Evolutionary conservation across 495 filamentous ascomycete genomes (phyloP).

Genomic region (Talaromyces proteolyticus): DNA sequence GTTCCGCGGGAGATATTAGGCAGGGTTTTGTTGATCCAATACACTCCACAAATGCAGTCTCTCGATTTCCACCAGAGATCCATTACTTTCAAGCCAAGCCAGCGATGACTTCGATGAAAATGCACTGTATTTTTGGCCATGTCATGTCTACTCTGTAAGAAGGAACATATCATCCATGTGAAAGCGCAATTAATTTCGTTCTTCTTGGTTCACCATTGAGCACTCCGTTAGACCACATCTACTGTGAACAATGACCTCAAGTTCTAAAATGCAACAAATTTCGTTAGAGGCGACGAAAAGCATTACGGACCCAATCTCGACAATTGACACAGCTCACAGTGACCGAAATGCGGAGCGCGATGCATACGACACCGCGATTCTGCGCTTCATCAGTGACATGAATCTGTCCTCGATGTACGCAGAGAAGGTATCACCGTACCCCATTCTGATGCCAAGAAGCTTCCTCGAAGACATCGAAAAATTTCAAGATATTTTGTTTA

Average conservation of each 20-base stretch:
- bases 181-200: not conserved
- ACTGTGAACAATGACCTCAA: not conserved
- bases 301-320: not conserved
- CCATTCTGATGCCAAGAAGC: constrained; percentile 10
- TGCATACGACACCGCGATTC: not conserved
- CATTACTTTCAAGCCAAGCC: not conserved
- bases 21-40: not conserved
- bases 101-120: not conserved
- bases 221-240: not conserved
- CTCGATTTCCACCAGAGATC: not conserved
- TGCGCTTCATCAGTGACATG: not conserved
- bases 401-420: not conserved
- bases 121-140: not conserved
- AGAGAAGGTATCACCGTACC: constrained; percentile 8
- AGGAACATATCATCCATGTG: not conserved
- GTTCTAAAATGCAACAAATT: not conserved
- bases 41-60: not conserved
- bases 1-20: no score
- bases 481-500: constrained; percentile 8
- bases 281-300: not conserved
- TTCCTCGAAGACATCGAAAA: constrained; percentile 18
- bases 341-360: not conserved
- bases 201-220: not conserved
- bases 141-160: not conserved
- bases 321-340: not conserved